phyloP scores from a whole-genome alignment of 257 asterid genomes.

The Lycium ferocissimum region DNA sequence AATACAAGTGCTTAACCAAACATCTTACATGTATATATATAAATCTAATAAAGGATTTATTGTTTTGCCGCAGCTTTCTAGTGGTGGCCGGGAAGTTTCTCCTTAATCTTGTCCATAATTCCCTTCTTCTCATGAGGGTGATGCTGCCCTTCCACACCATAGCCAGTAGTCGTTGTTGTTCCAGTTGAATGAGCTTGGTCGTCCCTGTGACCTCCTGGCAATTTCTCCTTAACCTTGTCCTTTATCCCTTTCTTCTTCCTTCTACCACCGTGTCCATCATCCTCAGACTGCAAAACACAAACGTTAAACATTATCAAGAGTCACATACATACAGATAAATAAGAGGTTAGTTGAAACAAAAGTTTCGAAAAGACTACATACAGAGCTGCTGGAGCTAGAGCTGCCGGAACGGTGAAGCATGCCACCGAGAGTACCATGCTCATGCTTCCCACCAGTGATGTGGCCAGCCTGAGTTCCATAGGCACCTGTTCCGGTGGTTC shows the following conservation, averaged over 20 bases:
- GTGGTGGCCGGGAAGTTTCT: conserved; percentile 61
- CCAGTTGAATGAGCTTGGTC: conserved; percentile 32
- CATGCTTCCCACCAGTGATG: neutral
- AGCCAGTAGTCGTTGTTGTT: conserved; percentile 30
- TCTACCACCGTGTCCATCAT: conserved; percentile 58
- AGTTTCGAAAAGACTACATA: neutral
- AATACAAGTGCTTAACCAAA: neutral
- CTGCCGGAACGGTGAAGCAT: conserved; percentile 61
- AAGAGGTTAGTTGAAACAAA: neutral
- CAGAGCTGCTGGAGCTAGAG: conserved; percentile 55
- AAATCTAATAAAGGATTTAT: neutral
- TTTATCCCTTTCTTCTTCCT: conserved; percentile 53
- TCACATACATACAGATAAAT: neutral
- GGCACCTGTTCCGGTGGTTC: conserved; percentile 37
- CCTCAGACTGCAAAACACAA: conserved; percentile 43
- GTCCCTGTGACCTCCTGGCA: conserved; percentile 57
- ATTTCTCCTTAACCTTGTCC: conserved; percentile 54
- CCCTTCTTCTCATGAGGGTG: conserved; percentile 75
- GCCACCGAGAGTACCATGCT: conserved; percentile 41
- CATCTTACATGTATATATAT: neutral
- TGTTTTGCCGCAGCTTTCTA: conserved; percentile 10
- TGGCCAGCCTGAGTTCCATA: conserved; percentile 25
- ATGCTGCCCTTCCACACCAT: conserved; percentile 42
- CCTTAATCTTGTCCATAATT: conserved; percentile 76
- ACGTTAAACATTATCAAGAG: neutral